Percentiles rank a stretch among this genome's conserved stretches.
Evolutionary conservation across 352 stramenopile genomes (phyloP).

Genomic region (Pythium brachiatum): DNA sequence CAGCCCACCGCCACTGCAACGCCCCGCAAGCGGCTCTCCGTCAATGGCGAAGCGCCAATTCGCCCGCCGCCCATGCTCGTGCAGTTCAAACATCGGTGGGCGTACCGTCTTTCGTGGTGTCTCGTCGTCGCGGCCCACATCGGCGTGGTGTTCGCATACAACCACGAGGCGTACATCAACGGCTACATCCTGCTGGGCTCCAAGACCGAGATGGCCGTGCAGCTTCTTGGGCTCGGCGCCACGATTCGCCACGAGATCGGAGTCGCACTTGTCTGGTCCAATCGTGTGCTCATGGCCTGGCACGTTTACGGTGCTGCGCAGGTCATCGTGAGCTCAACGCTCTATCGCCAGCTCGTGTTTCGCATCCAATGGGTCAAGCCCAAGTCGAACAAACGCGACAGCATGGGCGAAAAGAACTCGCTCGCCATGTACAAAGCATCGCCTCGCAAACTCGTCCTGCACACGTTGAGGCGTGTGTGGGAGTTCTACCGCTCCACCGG

Average conservation of each 20-base stretch:
- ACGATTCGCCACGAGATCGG: conserved; percentile 20
- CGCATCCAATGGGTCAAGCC: conserved; percentile 2
- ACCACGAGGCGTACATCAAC: conserved; percentile 25
- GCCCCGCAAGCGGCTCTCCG: background rate
- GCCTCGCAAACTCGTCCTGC: no score
- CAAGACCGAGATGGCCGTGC: conserved; percentile 25
- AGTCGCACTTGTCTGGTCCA: conserved; percentile 15
- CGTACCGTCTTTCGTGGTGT: conserved; percentile 13
- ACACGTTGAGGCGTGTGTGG: background rate
- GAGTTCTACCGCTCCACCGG: conserved; percentile 14
- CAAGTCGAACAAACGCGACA: background rate
- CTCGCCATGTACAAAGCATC: background rate
- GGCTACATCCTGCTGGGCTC: conserved; percentile 26
- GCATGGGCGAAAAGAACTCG: background rate
- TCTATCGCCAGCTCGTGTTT: conserved; percentile 15
- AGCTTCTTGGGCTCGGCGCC: conserved; percentile 21
- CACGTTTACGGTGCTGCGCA: conserved; percentile 13
- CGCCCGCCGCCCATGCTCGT: background rate
- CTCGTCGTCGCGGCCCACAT: conserved; percentile 19
- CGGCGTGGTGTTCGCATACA: conserved; percentile 21
- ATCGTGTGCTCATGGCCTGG: conserved; percentile 23
- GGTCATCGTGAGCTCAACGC: conserved; percentile 15
- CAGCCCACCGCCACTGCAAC: background rate
- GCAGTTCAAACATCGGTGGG: conserved; percentile 13
- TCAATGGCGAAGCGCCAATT: background rate